Evolutionary conservation across 2,329 filamentous ascomycete genomes (phyloP).

Genomic region (Aureobasidium sp.): DNA sequence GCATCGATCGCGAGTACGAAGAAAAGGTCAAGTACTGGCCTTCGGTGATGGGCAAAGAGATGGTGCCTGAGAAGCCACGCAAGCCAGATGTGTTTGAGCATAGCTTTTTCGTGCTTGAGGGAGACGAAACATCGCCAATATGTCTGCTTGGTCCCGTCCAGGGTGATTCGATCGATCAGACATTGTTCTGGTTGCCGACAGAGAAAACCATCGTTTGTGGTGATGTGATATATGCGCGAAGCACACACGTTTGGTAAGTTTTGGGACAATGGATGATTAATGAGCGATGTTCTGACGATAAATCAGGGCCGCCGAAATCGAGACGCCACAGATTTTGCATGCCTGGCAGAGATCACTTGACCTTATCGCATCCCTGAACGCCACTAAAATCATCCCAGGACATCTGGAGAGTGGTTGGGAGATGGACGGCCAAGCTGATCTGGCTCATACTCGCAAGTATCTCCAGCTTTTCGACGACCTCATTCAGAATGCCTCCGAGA

Average conservation of each 20-base stretch:
- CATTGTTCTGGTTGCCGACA: constrained; percentile 27
- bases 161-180: constrained; percentile 25
- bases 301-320: constrained; percentile 26
- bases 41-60: constrained; percentile 24
- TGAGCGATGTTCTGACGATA: background rate
- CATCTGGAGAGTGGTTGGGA: constrained; percentile 27
- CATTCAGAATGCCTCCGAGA: constrained; percentile 24
- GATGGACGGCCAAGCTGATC: constrained; percentile 24
- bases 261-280: background rate
- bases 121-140: constrained; percentile 23
- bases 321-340: constrained; percentile 24
- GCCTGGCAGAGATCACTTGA: constrained; percentile 21
- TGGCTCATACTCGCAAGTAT: constrained; percentile 28
- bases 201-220: constrained; percentile 27
- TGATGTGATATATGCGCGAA: constrained; percentile 28
- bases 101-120: constrained; percentile 27
- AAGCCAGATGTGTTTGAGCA: constrained; percentile 26
- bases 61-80: constrained; percentile 24
- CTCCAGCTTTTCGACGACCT: constrained; percentile 27
- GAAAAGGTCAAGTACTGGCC: constrained; percentile 31
- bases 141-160: constrained; percentile 28
- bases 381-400: constrained; percentile 27
- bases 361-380: constrained; percentile 26
- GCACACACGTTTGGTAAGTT: constrained; percentile 26
- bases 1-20: constrained; percentile 31